Percentiles rank a stretch among this genome's conserved stretches.
Conservation (phyloP, 441 rosid genomes). For the Adansonia grandidieri region DNA sequence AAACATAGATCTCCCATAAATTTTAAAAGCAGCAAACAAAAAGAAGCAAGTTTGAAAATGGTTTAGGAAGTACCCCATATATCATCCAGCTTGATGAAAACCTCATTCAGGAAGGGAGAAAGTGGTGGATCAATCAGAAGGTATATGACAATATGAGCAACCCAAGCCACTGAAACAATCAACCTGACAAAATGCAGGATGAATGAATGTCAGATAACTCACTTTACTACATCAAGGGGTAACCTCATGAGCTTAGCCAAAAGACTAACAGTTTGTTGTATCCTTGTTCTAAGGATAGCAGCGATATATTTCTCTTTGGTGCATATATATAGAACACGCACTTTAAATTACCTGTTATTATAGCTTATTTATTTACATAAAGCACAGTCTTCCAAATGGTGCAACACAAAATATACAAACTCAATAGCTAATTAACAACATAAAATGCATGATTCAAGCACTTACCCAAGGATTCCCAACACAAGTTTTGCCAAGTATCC, state of each 20-base stretch:
- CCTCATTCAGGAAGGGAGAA: slow-evolving; percentile 89
- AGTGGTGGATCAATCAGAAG: slow-evolving; percentile 88
- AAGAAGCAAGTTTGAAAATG: slow-evolving; percentile 9
- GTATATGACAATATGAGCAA: slow-evolving; percentile 90
- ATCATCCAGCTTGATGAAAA: slow-evolving; percentile 97
- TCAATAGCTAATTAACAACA: not conserved
- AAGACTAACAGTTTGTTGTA: not conserved
- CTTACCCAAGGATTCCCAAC: slow-evolving; percentile 89
- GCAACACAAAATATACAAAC: slow-evolving; percentile 13
- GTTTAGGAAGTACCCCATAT: slow-evolving; percentile 74
- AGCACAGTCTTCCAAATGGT: not conserved
- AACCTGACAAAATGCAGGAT: slow-evolving; percentile 45
- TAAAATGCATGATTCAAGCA: slow-evolving; percentile 29
- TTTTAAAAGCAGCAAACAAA: slow-evolving; percentile 7
- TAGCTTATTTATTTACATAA: not conserved
- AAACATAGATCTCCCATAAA: slow-evolving; percentile 27
- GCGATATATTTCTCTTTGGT: not conserved
- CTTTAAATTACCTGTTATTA: not conserved
- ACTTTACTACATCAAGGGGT: not conserved
- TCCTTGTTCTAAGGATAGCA: not conserved
- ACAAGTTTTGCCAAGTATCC: slow-evolving; percentile 95
- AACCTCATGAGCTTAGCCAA: not conserved
- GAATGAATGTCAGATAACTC: not conserved
- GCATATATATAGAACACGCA: not conserved
- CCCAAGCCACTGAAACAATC: slow-evolving; percentile 96